Percentiles rank a stretch among this genome's conserved stretches.
These are phyloP conservation scores for Candida nonsorbophila DNA, from an alignment of 805 yeast species.

Conservation along the genomic window DNA sequence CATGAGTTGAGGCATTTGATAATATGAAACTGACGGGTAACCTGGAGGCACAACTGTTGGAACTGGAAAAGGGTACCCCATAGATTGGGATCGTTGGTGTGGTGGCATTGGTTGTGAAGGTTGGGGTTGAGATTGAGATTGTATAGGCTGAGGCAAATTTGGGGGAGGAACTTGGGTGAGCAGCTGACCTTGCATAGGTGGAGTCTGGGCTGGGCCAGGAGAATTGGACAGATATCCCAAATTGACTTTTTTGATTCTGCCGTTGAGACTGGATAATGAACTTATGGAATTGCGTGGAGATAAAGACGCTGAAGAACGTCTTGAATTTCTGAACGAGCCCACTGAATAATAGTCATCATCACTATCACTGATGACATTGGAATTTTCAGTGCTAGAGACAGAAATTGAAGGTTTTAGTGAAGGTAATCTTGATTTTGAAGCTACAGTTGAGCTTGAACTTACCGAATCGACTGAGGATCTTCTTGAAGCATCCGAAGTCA, in stretches of 20 bases:
- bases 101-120: conserved; percentile 1
- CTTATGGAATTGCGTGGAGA: conserved; percentile 30
- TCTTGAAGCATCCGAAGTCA: conserved; percentile 45
- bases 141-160: not conserved
- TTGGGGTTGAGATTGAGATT: not conserved
- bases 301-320: conserved; percentile 13
- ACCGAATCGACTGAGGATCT: conserved; percentile 47
- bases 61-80: conserved; percentile 2
- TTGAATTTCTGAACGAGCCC: conserved; percentile 12
- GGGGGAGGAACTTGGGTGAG: not conserved
- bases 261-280: conserved; percentile 26
- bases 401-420: conserved; percentile 20
- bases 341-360: conserved; percentile 32
- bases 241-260: conserved; percentile 19
- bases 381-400: conserved; percentile 7
- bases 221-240: conserved; percentile 5
- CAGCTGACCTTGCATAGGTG: conserved; percentile 7
- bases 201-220: conserved; percentile 11
- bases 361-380: conserved; percentile 20
- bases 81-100: conserved; percentile 1
- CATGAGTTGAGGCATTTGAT: too few relatives aligned
- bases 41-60: conserved; percentile 5
- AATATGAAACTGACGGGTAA: conserved; percentile 4
- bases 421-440: conserved; percentile 22
- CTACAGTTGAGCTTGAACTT: conserved; percentile 41